Base-by-base conservation (phyloP, 495 filamentous ascomycete genomes). In the Penicillium ucsense region DNA sequence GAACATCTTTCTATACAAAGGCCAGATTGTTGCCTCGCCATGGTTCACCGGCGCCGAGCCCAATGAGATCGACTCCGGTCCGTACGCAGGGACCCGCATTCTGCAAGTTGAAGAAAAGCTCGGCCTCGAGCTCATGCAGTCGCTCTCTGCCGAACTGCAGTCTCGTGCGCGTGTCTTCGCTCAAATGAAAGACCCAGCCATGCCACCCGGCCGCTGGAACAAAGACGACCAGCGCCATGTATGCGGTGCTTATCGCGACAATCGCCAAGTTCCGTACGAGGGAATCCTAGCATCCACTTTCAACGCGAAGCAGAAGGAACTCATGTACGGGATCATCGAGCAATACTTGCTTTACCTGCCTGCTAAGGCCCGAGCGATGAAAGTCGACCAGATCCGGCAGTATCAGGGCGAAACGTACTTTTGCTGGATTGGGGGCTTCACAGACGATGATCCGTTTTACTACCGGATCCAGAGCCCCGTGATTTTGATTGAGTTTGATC, bases 41-140 rank as follows among this genome's bases (percentile, higher is more conserved):
- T 84, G 79, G 68, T 89, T 89, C 64, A 83, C 80, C 1, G 85
- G 85, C 42, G 85, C 85, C 1, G 85, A 89, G 64, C 85, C 85
- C 0, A 86, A 88, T 44, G 53, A 78, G 49, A 83, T 89, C 51
- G 85, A 88, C 51, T 60, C 59, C 6, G 84, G 85, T 0, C 77
- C 73, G 9, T 64, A 78, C 52, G 52, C 61, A 0, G 85, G 84
- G 10, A 80, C 80, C 20, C 62, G 73, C 7, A 81, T 89, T 46
- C 62, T 89, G 52, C 68, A 81, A 8, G 65, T 67, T n/a, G 84
- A 88, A 57, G 83, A 85, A 50, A 43, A 65, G 30, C 59, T 82
- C 6, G 82, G 82, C 0, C 55, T 88, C 46, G 51, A 67, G 41
- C 67, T 89, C 30, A 88, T 88, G 85, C 82, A 84, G 60, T 74